Percentiles rank a stretch among this genome's conserved stretches.
These are phyloP conservation scores for Cladorrhinum sp. DNA, from an alignment of 2,329 filamentous ascomycete species.

Conservation along the genomic window DNA sequence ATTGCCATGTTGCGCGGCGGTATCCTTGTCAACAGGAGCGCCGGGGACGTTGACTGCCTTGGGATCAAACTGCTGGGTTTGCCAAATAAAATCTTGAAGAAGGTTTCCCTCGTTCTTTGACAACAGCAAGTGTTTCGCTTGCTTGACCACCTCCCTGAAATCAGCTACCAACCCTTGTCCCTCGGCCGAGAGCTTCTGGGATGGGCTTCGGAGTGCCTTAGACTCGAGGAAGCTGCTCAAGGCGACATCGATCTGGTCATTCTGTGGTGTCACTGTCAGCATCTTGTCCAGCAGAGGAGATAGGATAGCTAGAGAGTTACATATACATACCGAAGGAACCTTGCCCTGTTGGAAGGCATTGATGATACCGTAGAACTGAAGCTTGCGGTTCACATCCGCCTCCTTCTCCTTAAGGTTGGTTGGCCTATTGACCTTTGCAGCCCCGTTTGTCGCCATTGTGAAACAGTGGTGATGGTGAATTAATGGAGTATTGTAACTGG, in stretches of 20 bases:
- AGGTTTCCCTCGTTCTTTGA: slow-evolving; percentile 95
- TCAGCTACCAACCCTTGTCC: slow-evolving; percentile 77
- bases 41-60: slow-evolving; percentile 60
- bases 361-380: slow-evolving; percentile 91
- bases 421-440: slow-evolving; percentile 64
- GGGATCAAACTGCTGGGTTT: slow-evolving; percentile 72
- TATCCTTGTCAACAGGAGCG: slow-evolving; percentile 70
- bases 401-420: slow-evolving; percentile 74
- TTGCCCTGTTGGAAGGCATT: slow-evolving; percentile 84
- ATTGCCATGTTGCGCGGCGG: slow-evolving; percentile 77
- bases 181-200: slow-evolving; percentile 75
- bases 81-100: slow-evolving; percentile 95
- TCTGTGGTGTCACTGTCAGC: slow-evolving; percentile 47
- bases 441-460: slow-evolving; percentile 23
- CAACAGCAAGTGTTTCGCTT: slow-evolving; percentile 80
- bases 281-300: background rate
- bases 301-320: background rate
- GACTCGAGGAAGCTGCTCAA: slow-evolving; percentile 83
- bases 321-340: slow-evolving; percentile 70
- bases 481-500: background rate
- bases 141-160: slow-evolving; percentile 72
- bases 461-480: background rate
- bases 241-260: slow-evolving; percentile 93
- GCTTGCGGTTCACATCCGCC: slow-evolving; percentile 84
- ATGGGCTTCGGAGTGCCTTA: slow-evolving; percentile 65